Evolutionary conservation across 164 flowering plant genomes (phyloP), one percentile per base, ranked within the genome.

Genomic region (Tetrastigma voinierianum): DNA sequence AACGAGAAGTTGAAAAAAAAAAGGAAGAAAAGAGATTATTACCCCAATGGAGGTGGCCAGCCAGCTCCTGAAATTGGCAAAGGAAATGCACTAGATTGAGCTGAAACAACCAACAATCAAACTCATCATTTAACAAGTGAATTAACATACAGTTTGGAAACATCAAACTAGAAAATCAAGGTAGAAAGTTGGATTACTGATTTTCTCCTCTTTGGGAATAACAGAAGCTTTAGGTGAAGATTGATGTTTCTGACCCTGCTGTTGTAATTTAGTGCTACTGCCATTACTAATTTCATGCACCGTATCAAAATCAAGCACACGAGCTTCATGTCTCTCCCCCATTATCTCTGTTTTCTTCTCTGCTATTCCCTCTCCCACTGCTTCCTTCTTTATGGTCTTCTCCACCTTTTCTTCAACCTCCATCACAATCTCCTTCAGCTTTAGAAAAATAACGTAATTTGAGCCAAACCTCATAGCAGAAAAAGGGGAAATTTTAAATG

Each of bases 21-120:
- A 4, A 48, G 16, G 13, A 20, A 32, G 2, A 9, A 5, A 3
- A 66, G 46, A 51, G 18, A 44, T 44, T 74, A 13, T 32, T 57
- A 79, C 83, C 83, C 78, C n/a, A 66, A 54, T 16, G 73, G 64
- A 58, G 81, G 74, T 16, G 77, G 70, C 80, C 83, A 80, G 67
- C 80, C 67, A 51, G 72, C 49, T 57, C 63, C 43, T 21, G 73
- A 40, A 20, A 74, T 25, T 43, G 81, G 67, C 44, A 67, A 51
- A 24, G 80, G 63, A 45, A 65, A 23, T 45, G 75, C 57, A 40
- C 67, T 60, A 65, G 79, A 48, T 70, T 61, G 75, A 19, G 57
- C 86, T 78, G 79, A 48, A 51, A 52, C 49, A 49, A 13, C 18
- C 46, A 25, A 19, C n/a, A 20, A 58, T 23, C 56, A 57, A 44